A percentile compares a stretch with the other conserved stretches of the same genome.
phyloP scores from a whole-genome alignment of 2,329 filamentous ascomycete genomes.

The Fusarium nelsonii region DNA sequence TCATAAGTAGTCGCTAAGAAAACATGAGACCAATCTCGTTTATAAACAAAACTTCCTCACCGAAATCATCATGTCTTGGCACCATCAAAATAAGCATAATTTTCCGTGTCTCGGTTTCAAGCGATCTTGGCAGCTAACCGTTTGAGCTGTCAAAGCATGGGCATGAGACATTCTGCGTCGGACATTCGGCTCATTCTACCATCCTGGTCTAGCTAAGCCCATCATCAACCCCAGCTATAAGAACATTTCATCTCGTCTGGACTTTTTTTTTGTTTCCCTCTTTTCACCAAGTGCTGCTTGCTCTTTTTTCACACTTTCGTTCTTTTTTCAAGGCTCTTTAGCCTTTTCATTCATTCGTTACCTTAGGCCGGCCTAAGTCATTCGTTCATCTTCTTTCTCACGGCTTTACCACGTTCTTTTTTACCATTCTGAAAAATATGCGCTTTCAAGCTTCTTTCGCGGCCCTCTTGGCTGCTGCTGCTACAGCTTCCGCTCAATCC shows the following conservation, averaged over 20 bases:
- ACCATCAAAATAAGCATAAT: slow-evolving; percentile 5
- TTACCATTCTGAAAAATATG: not conserved
- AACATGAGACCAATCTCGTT: not conserved
- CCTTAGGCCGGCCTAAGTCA: slow-evolving; percentile 11
- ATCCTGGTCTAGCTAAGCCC: not conserved
- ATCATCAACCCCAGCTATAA: not conserved
- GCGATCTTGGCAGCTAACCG: slow-evolving; percentile 2
- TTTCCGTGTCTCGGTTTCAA: slow-evolving; percentile 6
- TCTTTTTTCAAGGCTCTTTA: not conserved
- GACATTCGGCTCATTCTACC: not conserved
- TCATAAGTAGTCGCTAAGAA: not conserved
- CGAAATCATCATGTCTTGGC: slow-evolving; percentile 2
- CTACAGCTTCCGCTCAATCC: slow-evolving; percentile 44
- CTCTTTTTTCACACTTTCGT: not conserved
- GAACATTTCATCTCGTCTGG: slow-evolving; percentile 1
- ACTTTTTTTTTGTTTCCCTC: not conserved
- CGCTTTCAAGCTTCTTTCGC: slow-evolving; percentile 8
- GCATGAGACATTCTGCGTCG: not conserved
- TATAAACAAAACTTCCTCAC: not conserved
- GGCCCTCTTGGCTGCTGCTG: not conserved
- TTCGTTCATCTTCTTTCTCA: not conserved
- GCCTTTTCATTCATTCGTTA: slow-evolving; percentile 1
- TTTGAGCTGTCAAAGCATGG: slow-evolving; percentile 5
- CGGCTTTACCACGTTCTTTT: slow-evolving; percentile 9
- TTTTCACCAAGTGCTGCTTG: not conserved